Base-by-base conservation (phyloP, 768 basidiomycete genomes). In the Leccinellum albellum region DNA sequence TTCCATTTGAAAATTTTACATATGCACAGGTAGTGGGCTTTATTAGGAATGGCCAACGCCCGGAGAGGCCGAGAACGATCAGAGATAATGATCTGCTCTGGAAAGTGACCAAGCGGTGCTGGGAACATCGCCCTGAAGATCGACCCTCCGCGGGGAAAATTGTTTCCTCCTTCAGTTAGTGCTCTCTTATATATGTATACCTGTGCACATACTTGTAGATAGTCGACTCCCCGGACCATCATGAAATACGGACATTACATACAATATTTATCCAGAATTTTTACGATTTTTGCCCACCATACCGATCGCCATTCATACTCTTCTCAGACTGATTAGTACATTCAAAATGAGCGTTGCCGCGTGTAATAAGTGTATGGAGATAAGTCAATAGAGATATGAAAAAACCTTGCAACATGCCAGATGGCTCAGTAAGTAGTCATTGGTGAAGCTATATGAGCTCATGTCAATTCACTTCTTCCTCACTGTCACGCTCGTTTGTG, bases 141-240 rank as follows among this genome's bases (percentile, higher is more conserved):
- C 65, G 67, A 46, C 67, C 62, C 12, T 52, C 56, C 5, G 62
- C 67, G 13, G 9, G 15, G 6, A 3, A 4, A 2, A 42, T 61
- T 4, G 31, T 60, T 49, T 50, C 51, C 29, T 15, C 5, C 2
- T 32, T 58, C 15, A 12, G 5, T 29, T 24, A 45, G 37, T 40
- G n/a, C n/a, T 40, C n/a, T 37, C 15, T 40, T 10, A n/a, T 10
- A 20, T 40, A 40, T 10, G 9, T n/a, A 40, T 40, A 40, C 37
- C 37, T 10, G 37, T n/a, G n/a, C 37, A 37, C 35, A 37, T 37
- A 40, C n/a, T 40, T n/a, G 37, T 40, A 40, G 37, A 40, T 40
- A 40, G n/a, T 40, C 37, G 10, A 37, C 17, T 13, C 35, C n/a
- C 4, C n/a, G 37, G 37, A 40, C 37, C 37, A 40, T 40, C 37